These are phyloP conservation scores for Pyrus betulifolia DNA, from an alignment of 306 rosid genomes.

Conservation along the genomic window DNA sequence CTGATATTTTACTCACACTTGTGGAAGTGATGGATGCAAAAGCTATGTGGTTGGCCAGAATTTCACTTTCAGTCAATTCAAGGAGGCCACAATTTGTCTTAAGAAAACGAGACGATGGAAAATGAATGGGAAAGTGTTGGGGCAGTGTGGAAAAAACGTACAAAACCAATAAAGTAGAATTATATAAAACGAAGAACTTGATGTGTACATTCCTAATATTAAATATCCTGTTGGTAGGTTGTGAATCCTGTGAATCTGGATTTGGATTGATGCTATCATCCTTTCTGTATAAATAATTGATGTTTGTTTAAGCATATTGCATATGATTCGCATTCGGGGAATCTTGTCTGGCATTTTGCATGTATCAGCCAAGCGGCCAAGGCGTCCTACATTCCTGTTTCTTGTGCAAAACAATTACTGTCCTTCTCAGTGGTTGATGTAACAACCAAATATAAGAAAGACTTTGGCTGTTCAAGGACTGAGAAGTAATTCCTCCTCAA, in stretches of 20 bases:
- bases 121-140: background rate
- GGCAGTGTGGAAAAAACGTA: background rate
- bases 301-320: too few species aligned
- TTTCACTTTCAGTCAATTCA: background rate
- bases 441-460: too few species aligned
- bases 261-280: background rate
- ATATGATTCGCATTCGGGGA: too few species aligned
- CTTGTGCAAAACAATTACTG: background rate
- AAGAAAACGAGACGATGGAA: background rate
- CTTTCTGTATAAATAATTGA: background rate
- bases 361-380: background rate
- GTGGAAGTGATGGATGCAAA: background rate
- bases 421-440: background rate
- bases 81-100: background rate
- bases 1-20: background rate
- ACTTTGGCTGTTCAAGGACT: too few species aligned
- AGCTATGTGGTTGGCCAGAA: background rate
- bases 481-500: too few species aligned
- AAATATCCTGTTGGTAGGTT: background rate
- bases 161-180: background rate
- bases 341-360: background rate
- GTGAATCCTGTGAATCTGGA: background rate
- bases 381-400: too few species aligned
- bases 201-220: background rate
- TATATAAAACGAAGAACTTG: background rate